phyloP scores from a whole-genome alignment of 2,329 filamentous ascomycete genomes.

The Blastomyces gilchristii region DNA sequence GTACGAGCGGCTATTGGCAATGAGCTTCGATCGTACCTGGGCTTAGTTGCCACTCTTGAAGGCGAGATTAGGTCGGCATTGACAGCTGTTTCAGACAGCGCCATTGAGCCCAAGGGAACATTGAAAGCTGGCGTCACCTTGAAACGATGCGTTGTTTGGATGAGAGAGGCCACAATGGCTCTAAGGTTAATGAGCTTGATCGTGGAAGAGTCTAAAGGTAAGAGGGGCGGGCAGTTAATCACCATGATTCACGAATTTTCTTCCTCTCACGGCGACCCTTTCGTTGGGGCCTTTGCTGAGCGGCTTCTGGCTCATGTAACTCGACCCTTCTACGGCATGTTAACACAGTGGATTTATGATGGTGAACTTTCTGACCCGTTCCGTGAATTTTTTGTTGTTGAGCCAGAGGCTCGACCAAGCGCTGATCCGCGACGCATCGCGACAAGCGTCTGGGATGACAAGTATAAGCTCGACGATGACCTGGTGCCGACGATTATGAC shows the following conservation, averaged over 20 bases:
- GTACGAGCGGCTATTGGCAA: slow-evolving; percentile 73
- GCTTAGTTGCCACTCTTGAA: slow-evolving; percentile 83
- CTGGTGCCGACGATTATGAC: slow-evolving; percentile 94
- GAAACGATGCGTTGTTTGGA: slow-evolving; percentile 95
- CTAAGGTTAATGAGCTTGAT: slow-evolving; percentile 87
- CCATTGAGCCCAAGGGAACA: slow-evolving; percentile 56
- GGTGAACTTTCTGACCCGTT: slow-evolving; percentile 96
- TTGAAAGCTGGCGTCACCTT: slow-evolving; percentile 84
- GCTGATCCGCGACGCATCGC: slow-evolving; percentile 44
- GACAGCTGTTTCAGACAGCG: slow-evolving; percentile 44
- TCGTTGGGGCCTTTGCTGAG: slow-evolving; percentile 87
- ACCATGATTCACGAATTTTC: slow-evolving; percentile 89
- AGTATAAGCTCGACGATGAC: slow-evolving; percentile 72
- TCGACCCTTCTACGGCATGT: slow-evolving; percentile 89
- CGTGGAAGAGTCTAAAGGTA: slow-evolving; percentile 72
- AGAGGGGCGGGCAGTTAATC: slow-evolving; percentile 83
- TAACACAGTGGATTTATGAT: slow-evolving; percentile 96
- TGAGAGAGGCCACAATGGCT: slow-evolving; percentile 90
- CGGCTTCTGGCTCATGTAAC: slow-evolving; percentile 78
- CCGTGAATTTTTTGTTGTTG: slow-evolving; percentile 86
- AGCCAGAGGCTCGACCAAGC: slow-evolving; percentile 54
- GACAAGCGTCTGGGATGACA: slow-evolving; percentile 95
- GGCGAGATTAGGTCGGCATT: slow-evolving; percentile 80
- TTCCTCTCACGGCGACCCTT: slow-evolving; percentile 86
- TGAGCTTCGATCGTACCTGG: slow-evolving; percentile 81